Conservation (phyloP, 1,284 basidiomycete genomes). For the Agaricales sp. region DNA sequence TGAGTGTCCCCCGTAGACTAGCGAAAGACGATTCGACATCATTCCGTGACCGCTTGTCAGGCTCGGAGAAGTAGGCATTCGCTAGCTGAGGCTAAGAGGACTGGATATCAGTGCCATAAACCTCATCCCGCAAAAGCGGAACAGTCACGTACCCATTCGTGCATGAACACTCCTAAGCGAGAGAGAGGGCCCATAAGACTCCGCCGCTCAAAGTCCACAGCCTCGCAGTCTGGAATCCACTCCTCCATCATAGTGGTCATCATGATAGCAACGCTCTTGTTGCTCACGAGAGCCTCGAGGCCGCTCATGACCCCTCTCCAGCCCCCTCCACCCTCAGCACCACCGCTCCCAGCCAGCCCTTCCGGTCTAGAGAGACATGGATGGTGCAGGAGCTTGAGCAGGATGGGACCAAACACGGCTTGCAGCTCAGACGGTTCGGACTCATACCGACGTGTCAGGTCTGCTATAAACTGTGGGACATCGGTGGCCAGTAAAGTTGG, state of each 20-base stretch:
- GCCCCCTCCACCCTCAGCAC: background rate
- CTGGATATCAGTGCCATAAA: conserved; percentile 9
- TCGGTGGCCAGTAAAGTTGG: conserved; percentile 41
- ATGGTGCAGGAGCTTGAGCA: conserved; percentile 49
- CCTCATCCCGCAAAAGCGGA: conserved; percentile 2
- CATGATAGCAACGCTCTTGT: conserved; percentile 79
- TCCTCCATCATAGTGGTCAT: conserved; percentile 54
- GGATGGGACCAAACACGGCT: conserved; percentile 45
- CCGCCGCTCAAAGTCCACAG: conserved; percentile 49
- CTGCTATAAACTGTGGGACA: conserved; percentile 61
- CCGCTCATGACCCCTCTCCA: conserved; percentile 88
- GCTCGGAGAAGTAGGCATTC: conserved; percentile 75
- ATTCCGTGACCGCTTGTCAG: conserved; percentile 60
- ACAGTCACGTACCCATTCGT: conserved; percentile 66
- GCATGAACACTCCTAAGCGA: conserved; percentile 72
- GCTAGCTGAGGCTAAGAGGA: conserved; percentile 55
- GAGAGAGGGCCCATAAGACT: conserved; percentile 77
- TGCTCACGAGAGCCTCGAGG: conserved; percentile 68
- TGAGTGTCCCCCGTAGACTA: conserved; percentile 74
- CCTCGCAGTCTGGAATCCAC: conserved; percentile 51
- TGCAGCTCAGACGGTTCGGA: conserved; percentile 44
- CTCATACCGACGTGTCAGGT: conserved; percentile 62
- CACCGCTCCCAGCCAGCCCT: conserved; percentile 54
- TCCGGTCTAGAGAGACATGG: conserved; percentile 50
- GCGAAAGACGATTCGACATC: conserved; percentile 81